Percentiles rank a stretch among this genome's conserved stretches.
Evolutionary conservation across 2,329 filamentous ascomycete species (phyloP).

Genomic region (Colletotrichum sp.): DNA sequence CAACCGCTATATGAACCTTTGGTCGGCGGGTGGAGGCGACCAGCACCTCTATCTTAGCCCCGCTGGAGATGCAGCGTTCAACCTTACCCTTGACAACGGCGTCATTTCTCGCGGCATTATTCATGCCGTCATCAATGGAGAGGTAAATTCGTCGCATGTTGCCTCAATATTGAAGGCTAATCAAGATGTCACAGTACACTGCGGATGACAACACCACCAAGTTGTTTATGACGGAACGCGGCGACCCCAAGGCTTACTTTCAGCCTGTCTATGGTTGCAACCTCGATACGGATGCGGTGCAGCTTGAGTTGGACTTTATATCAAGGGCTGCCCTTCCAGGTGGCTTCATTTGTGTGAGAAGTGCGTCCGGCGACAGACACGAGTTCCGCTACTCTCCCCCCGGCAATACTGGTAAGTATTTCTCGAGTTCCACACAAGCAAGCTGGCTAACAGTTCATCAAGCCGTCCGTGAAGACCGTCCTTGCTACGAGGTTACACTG

Average conservation of each 20-base stretch:
- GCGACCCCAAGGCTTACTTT: slow-evolving; percentile 45
- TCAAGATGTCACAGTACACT: slow-evolving; percentile 35
- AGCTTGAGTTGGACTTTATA: slow-evolving; percentile 40
- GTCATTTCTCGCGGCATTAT: slow-evolving; percentile 33
- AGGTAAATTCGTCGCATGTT: slow-evolving; percentile 32
- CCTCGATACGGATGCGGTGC: slow-evolving; percentile 42
- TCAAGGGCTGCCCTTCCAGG: slow-evolving; percentile 33
- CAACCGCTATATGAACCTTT: slow-evolving; percentile 40
- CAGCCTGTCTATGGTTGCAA: slow-evolving; percentile 46
- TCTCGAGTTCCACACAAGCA: background rate
- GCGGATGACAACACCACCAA: slow-evolving; percentile 51
- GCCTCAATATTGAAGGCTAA: background rate
- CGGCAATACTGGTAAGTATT: slow-evolving; percentile 37
- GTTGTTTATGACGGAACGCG: slow-evolving; percentile 51
- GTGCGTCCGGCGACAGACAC: slow-evolving; percentile 38
- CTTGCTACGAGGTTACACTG: slow-evolving; percentile 1
- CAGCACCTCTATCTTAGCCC: slow-evolving; percentile 44
- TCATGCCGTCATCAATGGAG: slow-evolving; percentile 48
- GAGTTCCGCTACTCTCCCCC: slow-evolving; percentile 49
- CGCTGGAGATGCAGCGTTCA: slow-evolving; percentile 37
- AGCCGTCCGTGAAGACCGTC: background rate
- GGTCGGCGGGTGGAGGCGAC: slow-evolving; percentile 40
- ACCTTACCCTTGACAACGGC: slow-evolving; percentile 42
- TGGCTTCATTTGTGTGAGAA: slow-evolving; percentile 44
- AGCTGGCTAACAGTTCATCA: background rate